Evolutionary conservation across 331 rosid species (phyloP).

Genomic region (Telfairia occidentalis): DNA sequence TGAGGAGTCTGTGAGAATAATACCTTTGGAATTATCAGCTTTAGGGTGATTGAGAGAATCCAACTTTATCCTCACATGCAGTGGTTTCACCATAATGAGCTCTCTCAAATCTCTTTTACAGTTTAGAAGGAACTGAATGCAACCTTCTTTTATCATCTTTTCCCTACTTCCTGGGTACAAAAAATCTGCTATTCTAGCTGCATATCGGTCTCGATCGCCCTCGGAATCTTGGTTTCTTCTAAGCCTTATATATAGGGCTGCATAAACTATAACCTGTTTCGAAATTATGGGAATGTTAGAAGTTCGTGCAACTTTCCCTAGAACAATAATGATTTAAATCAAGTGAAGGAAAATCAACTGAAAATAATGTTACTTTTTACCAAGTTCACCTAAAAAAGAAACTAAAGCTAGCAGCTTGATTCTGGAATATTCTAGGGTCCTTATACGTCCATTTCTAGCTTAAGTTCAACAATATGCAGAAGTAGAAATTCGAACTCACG

Average conservation of each 20-base stretch:
- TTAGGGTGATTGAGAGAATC: slow-evolving; percentile 50
- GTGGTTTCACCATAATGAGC: slow-evolving; percentile 48
- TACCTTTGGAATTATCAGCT: slow-evolving; percentile 53
- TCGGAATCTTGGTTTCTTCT: slow-evolving; percentile 17
- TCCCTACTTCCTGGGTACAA: slow-evolving; percentile 32
- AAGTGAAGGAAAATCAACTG: no score
- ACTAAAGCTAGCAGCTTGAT: neutral
- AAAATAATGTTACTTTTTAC: no score
- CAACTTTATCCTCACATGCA: slow-evolving; percentile 58
- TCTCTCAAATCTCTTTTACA: slow-evolving; percentile 58
- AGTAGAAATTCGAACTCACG: no score
- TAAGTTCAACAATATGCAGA: no score
- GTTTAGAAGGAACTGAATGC: slow-evolving; percentile 40
- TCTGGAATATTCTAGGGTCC: neutral
- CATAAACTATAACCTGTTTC: slow-evolving; percentile 57
- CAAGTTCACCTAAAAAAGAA: no score
- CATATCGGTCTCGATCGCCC: slow-evolving; percentile 38
- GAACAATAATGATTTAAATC: no score
- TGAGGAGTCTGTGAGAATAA: slow-evolving; percentile 47
- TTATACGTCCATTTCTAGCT: neutral
- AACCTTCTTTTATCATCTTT: slow-evolving; percentile 39
- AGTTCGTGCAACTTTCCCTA: neutral
- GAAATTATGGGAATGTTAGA: slow-evolving; percentile 13
- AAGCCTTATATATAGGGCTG: slow-evolving; percentile 51
- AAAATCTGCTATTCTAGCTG: slow-evolving; percentile 49